Base-by-base conservation (phyloP, 805 yeast species). In the Candida ovalis region DNA sequence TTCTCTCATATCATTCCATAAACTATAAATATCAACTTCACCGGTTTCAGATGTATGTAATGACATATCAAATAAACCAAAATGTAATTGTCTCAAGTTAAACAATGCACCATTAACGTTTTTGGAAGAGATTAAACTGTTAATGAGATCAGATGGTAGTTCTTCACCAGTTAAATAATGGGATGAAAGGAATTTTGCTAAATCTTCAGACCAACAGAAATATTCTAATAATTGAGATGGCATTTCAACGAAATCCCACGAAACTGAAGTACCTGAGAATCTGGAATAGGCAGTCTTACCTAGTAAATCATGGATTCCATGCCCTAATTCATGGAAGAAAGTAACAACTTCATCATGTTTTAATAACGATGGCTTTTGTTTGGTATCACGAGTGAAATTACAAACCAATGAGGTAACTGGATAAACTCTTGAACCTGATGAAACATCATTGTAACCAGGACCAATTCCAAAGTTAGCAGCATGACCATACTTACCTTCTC, bases 221-320 rank as follows among this genome's bases (percentile, higher is more conserved):
- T 81, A 86, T 66, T 88, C 96, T 57, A 88, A 72, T 82, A 88
- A 80, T 70, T 88, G 96, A 1, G 96, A 88, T 24, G 96, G 96
- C 49, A 92, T 88, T 67, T 88, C 96, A 43, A 88, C 96, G 68
- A 88, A 88, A 68, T 88, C 96, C 77, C 94, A 76, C 35, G 86
- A 81, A 40, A 86, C 92, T 36, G 78, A 72, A 27, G 91, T 83
- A 21, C 96, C 96, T 60, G 81, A 85, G 68, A 87, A 88, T 52
- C 84, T 74, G 2, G 85, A 74, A 55, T 77, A 81, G 49, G 70
- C 71, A 24, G 91, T 84, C 51, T 76, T 72, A 10, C 91, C 87
- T 47, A 88, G 74, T 42, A 87, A 68, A 55, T 81, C 85, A 66
- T 88, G 96, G 48, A 88, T 84, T 48, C 95, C 96, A 61, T 88